Percentiles rank a stretch among this genome's conserved stretches.
Evolutionary conservation across 306 rosid genomes (phyloP).

Genomic region (Leucaena leucocephala): DNA sequence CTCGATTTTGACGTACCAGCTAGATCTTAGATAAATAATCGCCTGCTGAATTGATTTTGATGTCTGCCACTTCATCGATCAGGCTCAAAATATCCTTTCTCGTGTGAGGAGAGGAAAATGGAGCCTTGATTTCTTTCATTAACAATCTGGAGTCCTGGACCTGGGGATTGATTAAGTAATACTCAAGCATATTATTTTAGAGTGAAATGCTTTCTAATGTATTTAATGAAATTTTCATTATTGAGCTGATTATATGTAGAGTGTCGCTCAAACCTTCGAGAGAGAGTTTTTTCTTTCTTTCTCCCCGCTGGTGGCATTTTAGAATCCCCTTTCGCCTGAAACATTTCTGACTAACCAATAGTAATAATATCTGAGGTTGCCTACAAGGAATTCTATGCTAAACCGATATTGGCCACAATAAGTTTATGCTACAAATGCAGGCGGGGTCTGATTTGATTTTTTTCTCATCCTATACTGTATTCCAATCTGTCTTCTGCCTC

Average conservation of each 20-base stretch:
- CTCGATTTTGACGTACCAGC: background rate
- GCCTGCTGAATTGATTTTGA: background rate
- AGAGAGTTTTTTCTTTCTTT: background rate
- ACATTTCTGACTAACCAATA: background rate
- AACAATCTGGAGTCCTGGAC: background rate
- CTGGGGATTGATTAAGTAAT: conserved; percentile 1
- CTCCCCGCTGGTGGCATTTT: background rate
- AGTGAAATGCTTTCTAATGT: background rate
- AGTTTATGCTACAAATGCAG: conserved; percentile 6
- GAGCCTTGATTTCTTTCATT: conserved; percentile 2
- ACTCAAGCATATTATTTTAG: background rate
- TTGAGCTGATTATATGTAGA: background rate
- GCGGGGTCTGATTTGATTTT: background rate
- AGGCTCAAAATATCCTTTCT: background rate
- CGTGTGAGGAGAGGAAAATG: background rate
- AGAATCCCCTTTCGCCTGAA: no score
- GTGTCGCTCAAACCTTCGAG: background rate
- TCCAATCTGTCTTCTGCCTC: background rate
- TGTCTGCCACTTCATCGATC: background rate
- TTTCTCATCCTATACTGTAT: conserved; percentile 3
- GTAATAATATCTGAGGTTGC: background rate
- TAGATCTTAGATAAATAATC: background rate
- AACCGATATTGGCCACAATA: conserved; percentile 26
- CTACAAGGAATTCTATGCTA: background rate
- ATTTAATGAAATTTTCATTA: background rate